Base-by-base conservation (phyloP, 1,139 yeast genomes). In the Scheffersomyces lignicola region DNA sequence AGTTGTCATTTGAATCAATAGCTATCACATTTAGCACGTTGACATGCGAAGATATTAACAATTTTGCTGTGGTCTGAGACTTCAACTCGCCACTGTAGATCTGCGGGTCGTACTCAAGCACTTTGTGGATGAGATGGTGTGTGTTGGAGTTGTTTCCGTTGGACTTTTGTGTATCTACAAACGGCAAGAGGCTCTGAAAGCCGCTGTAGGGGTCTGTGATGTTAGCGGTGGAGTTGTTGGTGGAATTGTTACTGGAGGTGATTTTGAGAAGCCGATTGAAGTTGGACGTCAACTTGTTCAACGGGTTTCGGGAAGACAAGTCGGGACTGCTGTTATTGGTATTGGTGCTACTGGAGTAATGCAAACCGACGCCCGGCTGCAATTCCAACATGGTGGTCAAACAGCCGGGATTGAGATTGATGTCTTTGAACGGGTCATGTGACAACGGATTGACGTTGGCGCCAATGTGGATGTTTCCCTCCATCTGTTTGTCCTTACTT, bases 401-500 rank as follows among this genome's bases (percentile, higher is more conserved):
- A 45, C 82, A 76, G 0, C 83, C 81, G 0, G 83, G 82, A 29
- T 72, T 76, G 38, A 76, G 53, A 45, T 70, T 77, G 14, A 76
- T 78, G 32, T 64, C 59, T 38, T 66, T 65, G 48, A 70, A 77
- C 1, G 78, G 76, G 47, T 78, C 84, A 8, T 77, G 73, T 29
- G 56, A 45, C 40, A 78, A 56, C 0, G 83, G 78, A 41, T 76
- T 76, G 18, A 77, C 64, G 34, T 68, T 67, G 29, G 82, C 79
- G 0, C 81, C 83, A 21, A 78, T 65, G 30, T 78, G 80, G 45
- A 75, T 47, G 14, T 69, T 66, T 9, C 76, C 78, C 29, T 73
- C 78, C 31, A 61, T 54, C 22, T 62, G 59, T 35, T 64, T 68
- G 35, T 58, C 47, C 36, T 54, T 39, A 44, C 47, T 41, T 41